A percentile compares a stretch with the other conserved stretches of the same genome.
Conservation (phyloP, 305 asterid genomes). For the Fraxinus sp. region DNA sequence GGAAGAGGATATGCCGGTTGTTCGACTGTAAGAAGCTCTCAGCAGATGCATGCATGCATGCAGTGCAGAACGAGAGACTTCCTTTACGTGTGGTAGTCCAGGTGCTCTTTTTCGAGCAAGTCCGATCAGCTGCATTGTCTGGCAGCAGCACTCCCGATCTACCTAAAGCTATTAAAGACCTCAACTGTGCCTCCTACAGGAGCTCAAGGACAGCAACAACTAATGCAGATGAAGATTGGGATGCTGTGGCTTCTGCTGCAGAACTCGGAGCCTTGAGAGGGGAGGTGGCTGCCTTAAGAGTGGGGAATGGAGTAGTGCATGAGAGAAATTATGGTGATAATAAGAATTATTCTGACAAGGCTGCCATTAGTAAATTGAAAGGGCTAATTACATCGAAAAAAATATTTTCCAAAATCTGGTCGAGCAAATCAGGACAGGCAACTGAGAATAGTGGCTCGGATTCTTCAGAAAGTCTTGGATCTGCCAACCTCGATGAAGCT, state of each 20-base stretch:
- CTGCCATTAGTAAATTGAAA: constrained; percentile 1
- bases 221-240: constrained; percentile 16
- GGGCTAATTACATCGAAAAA: constrained; percentile 3
- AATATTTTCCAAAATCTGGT: constrained; percentile 14
- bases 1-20: constrained; percentile 8
- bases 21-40: constrained; percentile 15
- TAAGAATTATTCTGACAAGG: not conserved
- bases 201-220: constrained; percentile 8
- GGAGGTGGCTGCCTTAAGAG: constrained; percentile 2
- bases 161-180: not conserved
- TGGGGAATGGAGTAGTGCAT: not conserved
- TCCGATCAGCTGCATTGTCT: not conserved
- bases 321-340: not conserved
- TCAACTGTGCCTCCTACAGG: not conserved
- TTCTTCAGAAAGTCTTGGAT: constrained; percentile 16
- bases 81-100: constrained; percentile 13
- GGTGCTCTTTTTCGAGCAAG: constrained; percentile 17
- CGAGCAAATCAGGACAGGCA: not conserved
- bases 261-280: constrained; percentile 8
- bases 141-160: constrained; percentile 11
- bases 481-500: constrained; percentile 13
- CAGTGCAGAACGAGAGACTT: constrained; percentile 17
- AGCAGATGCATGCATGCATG: constrained; percentile 13
- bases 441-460: constrained; percentile 17
- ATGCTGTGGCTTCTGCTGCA: not conserved